These are phyloP conservation scores for Hanseniaspora jakobsenii DNA, from an alignment of 805 yeast genomes.

Conservation along the genomic window DNA sequence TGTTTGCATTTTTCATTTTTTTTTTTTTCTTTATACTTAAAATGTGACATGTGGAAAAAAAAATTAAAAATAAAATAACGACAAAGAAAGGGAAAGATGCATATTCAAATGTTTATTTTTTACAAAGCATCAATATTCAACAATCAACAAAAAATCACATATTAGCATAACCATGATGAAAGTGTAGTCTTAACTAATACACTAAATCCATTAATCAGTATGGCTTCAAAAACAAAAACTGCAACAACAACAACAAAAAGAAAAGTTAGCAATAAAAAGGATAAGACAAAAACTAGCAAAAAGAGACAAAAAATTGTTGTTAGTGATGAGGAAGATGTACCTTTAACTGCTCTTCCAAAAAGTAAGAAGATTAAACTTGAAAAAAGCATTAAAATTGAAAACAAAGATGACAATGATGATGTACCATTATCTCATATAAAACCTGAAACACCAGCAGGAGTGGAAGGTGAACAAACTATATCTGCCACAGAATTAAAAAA, in stretches of 20 bases:
- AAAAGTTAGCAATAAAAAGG: neutral
- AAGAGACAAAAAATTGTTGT: too few relatives aligned
- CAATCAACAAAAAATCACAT: too few relatives aligned
- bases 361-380: slow-evolving; percentile 10
- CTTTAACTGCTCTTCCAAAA: slow-evolving; percentile 7
- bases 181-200: too few relatives aligned
- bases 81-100: too few relatives aligned
- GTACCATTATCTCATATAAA: slow-evolving; percentile 2
- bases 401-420: slow-evolving; percentile 22
- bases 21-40: too few relatives aligned
- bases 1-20: too few relatives aligned
- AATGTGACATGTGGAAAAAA: too few relatives aligned
- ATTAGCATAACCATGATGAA: neutral
- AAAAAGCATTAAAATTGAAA: slow-evolving; percentile 11
- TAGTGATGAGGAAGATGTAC: neutral
- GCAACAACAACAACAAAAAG: neutral
- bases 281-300: too few relatives aligned
- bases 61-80: too few relatives aligned
- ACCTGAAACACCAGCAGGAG: slow-evolving; percentile 14
- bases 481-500: too few relatives aligned
- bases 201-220: neutral
- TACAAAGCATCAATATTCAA: too few relatives aligned
- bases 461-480: slow-evolving; percentile 12
- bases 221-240: neutral
- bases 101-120: too few relatives aligned